A percentile compares a stretch with the other conserved stretches of the same genome.
These are phyloP conservation scores for Asterella californica DNA, from an alignment of 225 moss, liverwort and hornwort species.

Conservation along the genomic window DNA sequence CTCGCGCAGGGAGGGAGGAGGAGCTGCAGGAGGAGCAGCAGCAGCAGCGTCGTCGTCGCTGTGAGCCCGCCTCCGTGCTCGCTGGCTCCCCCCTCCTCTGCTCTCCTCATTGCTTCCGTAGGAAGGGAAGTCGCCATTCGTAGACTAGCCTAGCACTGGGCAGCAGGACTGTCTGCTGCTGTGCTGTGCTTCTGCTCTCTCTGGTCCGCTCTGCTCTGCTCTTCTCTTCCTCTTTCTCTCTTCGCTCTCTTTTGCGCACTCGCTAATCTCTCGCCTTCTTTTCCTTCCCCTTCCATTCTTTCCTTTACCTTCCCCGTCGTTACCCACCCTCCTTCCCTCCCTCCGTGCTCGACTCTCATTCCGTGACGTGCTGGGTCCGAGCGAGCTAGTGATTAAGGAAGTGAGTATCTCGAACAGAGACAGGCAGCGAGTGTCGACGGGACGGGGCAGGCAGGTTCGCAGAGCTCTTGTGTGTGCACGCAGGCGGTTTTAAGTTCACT, in stretches of 20 bases:
- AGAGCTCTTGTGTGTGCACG: conserved; percentile 6
- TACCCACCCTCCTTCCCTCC: not conserved
- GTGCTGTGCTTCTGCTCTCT: conserved; percentile 13
- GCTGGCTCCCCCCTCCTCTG: not conserved
- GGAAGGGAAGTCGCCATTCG: conserved; percentile 18
- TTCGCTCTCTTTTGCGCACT: not conserved
- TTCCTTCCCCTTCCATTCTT: not conserved
- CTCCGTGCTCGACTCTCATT: conserved; percentile 11
- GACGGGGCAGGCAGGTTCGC: conserved; percentile 10
- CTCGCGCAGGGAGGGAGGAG: not conserved
- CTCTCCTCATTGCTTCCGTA: not conserved
- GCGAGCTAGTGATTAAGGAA: conserved; percentile 9
- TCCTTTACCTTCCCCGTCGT: not conserved
- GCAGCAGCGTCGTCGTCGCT: not conserved
- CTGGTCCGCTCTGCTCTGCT: not conserved
- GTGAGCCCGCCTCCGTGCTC: conserved; percentile 6
- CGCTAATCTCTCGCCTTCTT: not conserved
- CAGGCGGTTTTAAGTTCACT: not conserved
- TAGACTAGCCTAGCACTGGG: conserved; percentile 22
- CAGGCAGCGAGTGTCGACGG: conserved; percentile 2
- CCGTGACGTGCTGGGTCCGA: not conserved
- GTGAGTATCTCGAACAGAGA: not conserved
- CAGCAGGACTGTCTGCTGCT: conserved; percentile 12
- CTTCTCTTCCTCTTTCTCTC: not conserved
- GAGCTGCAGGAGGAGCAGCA: not conserved